phyloP scores from a whole-genome alignment of 2,329 filamentous ascomycete genomes.

The Fusarium brachygibbosum region DNA sequence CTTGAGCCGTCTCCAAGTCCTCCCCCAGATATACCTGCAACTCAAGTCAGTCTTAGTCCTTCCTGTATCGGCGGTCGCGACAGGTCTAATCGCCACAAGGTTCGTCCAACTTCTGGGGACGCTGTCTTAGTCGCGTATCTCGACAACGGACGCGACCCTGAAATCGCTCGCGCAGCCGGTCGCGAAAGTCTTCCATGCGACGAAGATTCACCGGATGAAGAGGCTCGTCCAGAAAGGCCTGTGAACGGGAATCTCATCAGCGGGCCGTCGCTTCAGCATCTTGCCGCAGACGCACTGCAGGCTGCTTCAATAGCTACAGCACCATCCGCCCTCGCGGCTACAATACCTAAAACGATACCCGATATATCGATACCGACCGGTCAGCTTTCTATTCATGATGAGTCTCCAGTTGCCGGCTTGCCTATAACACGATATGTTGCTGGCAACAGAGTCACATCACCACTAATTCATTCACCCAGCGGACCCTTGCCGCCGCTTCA shows the following conservation, averaged over 20 bases:
- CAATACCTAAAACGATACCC: constrained; percentile 40
- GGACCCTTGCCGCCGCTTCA: constrained; percentile 57
- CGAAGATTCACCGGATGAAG: constrained; percentile 49
- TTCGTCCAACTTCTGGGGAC: constrained; percentile 71
- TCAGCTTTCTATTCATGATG: constrained; percentile 54
- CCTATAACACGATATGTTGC: constrained; percentile 26
- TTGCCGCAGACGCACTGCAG: constrained; percentile 53
- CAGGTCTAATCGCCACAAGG: constrained; percentile 67
- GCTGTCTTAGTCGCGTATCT: constrained; percentile 76
- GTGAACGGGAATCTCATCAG: constrained; percentile 38
- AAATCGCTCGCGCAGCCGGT: constrained; percentile 72
- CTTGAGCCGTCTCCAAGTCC: constrained; percentile 53
- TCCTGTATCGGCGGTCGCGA: constrained; percentile 57
- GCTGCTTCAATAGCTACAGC: constrained; percentile 39
- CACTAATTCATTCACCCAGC: constrained; percentile 42
- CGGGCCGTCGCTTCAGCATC: constrained; percentile 48
- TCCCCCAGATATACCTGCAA: constrained; percentile 54
- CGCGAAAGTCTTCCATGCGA: constrained; percentile 65
- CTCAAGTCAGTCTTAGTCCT: constrained; percentile 54
- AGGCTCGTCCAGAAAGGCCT: constrained; percentile 31
- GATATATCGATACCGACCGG: constrained; percentile 52
- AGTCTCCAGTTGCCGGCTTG: constrained; percentile 36
- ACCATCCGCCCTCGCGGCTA: constrained; percentile 19
- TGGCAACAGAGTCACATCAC: constrained; percentile 37
- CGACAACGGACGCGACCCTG: constrained; percentile 72